These are phyloP conservation scores for Aspergillus brunneoviolaceus DNA, from an alignment of 2,329 filamentous ascomycete species.

Conservation along the genomic window DNA sequence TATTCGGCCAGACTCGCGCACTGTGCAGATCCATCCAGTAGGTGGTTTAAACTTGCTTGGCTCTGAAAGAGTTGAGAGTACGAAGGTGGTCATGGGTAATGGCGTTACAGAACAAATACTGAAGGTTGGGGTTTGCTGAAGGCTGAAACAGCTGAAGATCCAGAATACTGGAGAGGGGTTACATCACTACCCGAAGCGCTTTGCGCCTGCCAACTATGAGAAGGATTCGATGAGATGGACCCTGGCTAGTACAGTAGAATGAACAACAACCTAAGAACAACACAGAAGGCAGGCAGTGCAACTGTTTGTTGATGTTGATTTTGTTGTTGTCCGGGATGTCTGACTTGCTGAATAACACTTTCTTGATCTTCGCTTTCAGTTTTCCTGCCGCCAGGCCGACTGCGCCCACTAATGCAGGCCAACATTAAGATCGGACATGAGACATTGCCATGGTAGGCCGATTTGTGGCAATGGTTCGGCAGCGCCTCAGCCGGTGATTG, in stretches of 20 bases:
- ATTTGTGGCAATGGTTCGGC: slow-evolving; percentile 19
- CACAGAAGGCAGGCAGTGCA: background rate
- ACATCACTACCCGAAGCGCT: background rate
- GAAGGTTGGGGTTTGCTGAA: background rate
- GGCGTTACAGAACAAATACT: background rate
- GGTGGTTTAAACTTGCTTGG: background rate
- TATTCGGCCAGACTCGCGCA: background rate
- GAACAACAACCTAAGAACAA: background rate
- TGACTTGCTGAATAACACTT: background rate
- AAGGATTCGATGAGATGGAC: background rate
- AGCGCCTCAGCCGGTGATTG: slow-evolving; percentile 25
- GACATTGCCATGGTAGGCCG: slow-evolving; percentile 17
- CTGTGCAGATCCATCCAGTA: background rate
- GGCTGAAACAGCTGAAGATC: background rate
- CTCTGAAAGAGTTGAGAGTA: background rate
- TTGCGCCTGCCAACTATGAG: background rate
- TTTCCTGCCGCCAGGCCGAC: slow-evolving; percentile 1
- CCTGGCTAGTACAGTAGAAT: background rate
- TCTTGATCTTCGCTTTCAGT: background rate
- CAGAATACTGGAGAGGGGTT: background rate
- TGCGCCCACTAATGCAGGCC: slow-evolving; percentile 4
- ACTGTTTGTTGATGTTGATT: background rate
- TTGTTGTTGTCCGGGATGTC: background rate
- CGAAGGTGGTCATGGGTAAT: background rate
- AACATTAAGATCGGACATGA: slow-evolving; percentile 19